Percentiles rank a stretch among this genome's conserved stretches.
phyloP scores from a whole-genome alignment of 805 yeast genomes.

The Kluyveromyces starmeri region DNA sequence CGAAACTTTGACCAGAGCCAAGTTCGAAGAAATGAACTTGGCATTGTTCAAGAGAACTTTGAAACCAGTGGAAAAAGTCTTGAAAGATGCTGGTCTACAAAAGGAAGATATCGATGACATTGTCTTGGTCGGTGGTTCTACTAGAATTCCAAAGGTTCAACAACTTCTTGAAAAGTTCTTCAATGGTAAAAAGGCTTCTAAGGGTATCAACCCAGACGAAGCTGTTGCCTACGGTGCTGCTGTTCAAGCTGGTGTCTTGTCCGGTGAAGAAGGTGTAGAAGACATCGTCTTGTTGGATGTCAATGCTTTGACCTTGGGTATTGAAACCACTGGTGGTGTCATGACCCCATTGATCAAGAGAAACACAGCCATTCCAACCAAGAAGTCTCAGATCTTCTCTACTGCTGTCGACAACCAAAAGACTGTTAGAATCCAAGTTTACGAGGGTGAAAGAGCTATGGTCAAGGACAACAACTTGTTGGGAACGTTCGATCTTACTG shows the following conservation, averaged over 20 bases:
- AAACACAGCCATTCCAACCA: conserved; percentile 92
- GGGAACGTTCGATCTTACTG: conserved; percentile 91
- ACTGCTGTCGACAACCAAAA: conserved; percentile 96
- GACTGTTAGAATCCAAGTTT: conserved; percentile 88
- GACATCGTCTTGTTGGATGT: conserved; percentile 87
- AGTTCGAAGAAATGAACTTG: conserved; percentile 92
- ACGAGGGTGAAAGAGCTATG: conserved; percentile 93
- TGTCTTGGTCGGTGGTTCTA: conserved; percentile 97
- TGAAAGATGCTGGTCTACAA: conserved; percentile 85
- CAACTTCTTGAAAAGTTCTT: conserved; percentile 83
- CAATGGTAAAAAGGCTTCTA: conserved; percentile 91
- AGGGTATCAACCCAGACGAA: conserved; percentile 98
- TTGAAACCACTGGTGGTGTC: conserved; percentile 95
- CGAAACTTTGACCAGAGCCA: conserved; percentile 93
- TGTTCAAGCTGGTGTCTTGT: conserved; percentile 95
- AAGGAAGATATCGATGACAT: conserved; percentile 87
- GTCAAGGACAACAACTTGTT: conserved; percentile 92
- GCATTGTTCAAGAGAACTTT: conserved; percentile 90
- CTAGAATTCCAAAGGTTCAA: conserved; percentile 98
- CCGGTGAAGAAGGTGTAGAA: conserved; percentile 92
- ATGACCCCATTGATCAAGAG: conserved; percentile 93
- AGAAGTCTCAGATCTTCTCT: conserved; percentile 90
- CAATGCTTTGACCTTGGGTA: conserved; percentile 89
- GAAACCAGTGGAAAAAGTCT: conserved; percentile 92
- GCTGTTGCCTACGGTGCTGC: conserved; percentile 99